Evolutionary conservation across 106 monocot genomes (phyloP), one percentile per base, ranked within the genome.

Genomic region (Hemerocallis citrina): DNA sequence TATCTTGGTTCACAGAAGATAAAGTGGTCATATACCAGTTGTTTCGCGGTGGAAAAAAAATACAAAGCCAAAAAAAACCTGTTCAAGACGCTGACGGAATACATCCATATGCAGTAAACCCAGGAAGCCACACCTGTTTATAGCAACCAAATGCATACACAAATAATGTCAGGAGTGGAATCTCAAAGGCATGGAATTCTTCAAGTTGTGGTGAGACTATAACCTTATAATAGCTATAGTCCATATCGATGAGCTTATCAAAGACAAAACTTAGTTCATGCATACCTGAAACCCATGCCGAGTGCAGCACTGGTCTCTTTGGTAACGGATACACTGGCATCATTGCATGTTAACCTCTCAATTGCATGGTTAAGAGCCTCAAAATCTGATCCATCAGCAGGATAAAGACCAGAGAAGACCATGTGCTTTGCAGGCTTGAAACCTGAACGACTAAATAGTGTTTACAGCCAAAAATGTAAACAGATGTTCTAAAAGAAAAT

Each of bases 101-200:
- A 98, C 98, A 66, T 92, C 98, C 98, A 98, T 98, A 75, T 98
- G 98, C 68, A 98, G 79, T 74, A 98, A 74, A 47, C 98, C 98
- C 64, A 98, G 60, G 73, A 98, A 98, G 56, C 98, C 98, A 78
- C 98, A 98, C 74, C 98, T 98, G 81, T 43, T 27, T 4, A 72
- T 30, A 25, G 50, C 5, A 57, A 59, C 12, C 14, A 48, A 34
- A 64, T 34, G n/a, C 30, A 46, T 63, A 6, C 14, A 28, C 17
- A 35, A 34, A 23, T 13, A 4, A 48, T 34, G 13, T 33, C 15
- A 48, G 14, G 9, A 16, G 31, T 15, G 16, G 12, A 54, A 29
- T 52, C n/a, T 29, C 25, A 13, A 29, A 52, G 29, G 1, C 5
- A 52, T 28, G 25, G 52, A 52, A 52, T 10, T 48, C 21, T 48